These are phyloP conservation scores for Pythium phragmitis DNA, from an alignment of 352 stramenopile genomes.

Conservation along the genomic window DNA sequence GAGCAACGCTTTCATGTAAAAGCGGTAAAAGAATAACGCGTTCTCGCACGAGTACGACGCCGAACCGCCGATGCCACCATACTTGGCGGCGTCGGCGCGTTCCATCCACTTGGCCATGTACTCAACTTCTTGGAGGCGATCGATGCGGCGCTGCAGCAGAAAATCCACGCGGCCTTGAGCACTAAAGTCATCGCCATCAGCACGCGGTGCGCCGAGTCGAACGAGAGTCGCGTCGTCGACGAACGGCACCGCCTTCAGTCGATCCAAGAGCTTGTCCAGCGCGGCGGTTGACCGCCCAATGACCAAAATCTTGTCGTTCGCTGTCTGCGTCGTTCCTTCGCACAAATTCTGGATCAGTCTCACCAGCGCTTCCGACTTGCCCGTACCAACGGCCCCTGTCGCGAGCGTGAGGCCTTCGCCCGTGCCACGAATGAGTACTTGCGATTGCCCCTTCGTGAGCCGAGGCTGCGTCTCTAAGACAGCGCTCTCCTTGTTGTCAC, in stretches of 20 bases:
- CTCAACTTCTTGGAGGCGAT: constrained; percentile 93
- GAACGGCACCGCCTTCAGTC: constrained; percentile 85
- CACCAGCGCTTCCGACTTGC: constrained; percentile 95
- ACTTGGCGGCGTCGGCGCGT: constrained; percentile 34
- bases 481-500: no score
- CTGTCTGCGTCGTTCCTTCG: constrained; percentile 26
- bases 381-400: constrained; percentile 66
- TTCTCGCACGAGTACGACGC: constrained; percentile 96
- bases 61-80: constrained; percentile 59
- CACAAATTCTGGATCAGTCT: constrained; percentile 95
- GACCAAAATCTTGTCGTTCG: constrained; percentile 90
- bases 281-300: constrained; percentile 95
- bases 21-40: constrained; percentile 93
- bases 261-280: constrained; percentile 95
- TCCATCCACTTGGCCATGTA: constrained; percentile 90
- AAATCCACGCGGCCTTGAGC: constrained; percentile 90
- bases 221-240: constrained; percentile 88
- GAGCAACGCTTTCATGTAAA: constrained; percentile 86
- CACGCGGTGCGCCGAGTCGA: constrained; percentile 51
- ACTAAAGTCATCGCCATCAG: constrained; percentile 62
- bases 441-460: constrained; percentile 92
- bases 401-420: constrained; percentile 93
- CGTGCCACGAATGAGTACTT: constrained; percentile 91
- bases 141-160: constrained; percentile 55
- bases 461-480: background rate